Evolutionary conservation across 164 flowering plant genomes (phyloP), one percentile per base, ranked within the genome.

Genomic region (Euptelea pleiosperma): DNA sequence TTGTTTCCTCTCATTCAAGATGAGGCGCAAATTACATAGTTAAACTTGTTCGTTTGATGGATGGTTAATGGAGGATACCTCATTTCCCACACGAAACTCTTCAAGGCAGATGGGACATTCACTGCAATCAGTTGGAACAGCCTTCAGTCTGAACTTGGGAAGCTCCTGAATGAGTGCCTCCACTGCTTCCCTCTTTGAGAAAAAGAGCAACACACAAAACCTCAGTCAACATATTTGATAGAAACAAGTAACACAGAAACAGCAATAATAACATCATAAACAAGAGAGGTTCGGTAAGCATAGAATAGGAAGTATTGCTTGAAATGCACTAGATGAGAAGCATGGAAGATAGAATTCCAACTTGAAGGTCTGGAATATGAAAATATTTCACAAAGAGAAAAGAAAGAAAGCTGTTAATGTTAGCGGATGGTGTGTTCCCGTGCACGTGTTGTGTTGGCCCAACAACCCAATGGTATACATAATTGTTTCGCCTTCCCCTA

Each of bases 81-180:
- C 99, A 57, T 89, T 84, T 21, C 96, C 96, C 9, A 75, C 87
- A 66, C 70, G 85, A 47, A 94, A 91, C 70, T 94, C 99, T 70
- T 94, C 99, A 31, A 94, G 75, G 74, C 99, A 94, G 67, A 94
- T 91, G 5, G 96, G 99, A 43, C 99, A 94, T 73, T 94, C 99
- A 55, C 91, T 82, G 77, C 97, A 94, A 77, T 89, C 99, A 58
- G 90, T 82, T 34, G 98, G 99, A 65, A 94, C 98, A 57, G 96
- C 88, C 77, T 91, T 94, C 21, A 94, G 70, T 72, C 84, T 74
- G 77, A 94, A 94, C 75, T 85, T 94, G 8, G 99, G 96, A 56
- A 94, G 96, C 71, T 94, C 99, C 63, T 94, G 99, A 70, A 94
- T 89, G 12, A 94, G 89, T 28, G 98, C 98, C 71, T 94, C 99